phyloP scores from a whole-genome alignment of 2,329 filamentous ascomycete species.

The Trichophyton benhamiae region DNA sequence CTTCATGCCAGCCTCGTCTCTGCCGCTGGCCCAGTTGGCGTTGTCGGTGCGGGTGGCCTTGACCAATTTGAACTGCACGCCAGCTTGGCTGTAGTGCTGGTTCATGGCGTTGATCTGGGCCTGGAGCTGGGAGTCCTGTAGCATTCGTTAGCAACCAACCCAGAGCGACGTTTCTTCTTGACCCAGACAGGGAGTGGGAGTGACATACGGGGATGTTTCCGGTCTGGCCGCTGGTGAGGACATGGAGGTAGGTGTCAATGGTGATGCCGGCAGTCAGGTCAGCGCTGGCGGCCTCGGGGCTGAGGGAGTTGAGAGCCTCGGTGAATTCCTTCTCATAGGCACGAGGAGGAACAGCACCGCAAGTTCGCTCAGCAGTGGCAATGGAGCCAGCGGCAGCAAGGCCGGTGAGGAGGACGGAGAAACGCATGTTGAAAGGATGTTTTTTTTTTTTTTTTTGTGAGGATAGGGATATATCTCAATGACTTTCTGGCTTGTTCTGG shows the following conservation, averaged over 20 bases:
- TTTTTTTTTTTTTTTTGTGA: background rate
- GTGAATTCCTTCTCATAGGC: conserved; percentile 5
- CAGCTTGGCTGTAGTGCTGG: conserved; percentile 9
- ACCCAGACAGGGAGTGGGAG: background rate
- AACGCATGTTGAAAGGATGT: conserved; percentile 6
- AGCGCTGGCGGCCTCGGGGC: background rate
- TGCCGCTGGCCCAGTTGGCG: conserved; percentile 11
- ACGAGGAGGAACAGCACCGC: conserved; percentile 5
- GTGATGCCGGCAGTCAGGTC: conserved; percentile 17
- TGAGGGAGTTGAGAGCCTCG: background rate
- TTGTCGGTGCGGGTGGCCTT: conserved; percentile 11
- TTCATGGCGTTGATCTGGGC: conserved; percentile 14
- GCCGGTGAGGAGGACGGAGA: conserved; percentile 7
- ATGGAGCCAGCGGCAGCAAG: conserved; percentile 8
- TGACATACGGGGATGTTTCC: conserved; percentile 23
- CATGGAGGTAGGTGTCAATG: conserved; percentile 35
- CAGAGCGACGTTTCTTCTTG: too few relatives aligned
- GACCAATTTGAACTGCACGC: conserved; percentile 11
- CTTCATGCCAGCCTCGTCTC: conserved; percentile 12
- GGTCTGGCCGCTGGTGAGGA: conserved; percentile 28
- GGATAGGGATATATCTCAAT: background rate
- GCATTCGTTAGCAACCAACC: background rate
- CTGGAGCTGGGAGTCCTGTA: conserved; percentile 9
- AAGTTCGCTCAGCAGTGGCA: conserved; percentile 6
- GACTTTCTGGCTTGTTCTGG: background rate